Evolutionary conservation across 768 basidiomycete genomes (phyloP).

Genomic region (Hericium erinaceus): DNA sequence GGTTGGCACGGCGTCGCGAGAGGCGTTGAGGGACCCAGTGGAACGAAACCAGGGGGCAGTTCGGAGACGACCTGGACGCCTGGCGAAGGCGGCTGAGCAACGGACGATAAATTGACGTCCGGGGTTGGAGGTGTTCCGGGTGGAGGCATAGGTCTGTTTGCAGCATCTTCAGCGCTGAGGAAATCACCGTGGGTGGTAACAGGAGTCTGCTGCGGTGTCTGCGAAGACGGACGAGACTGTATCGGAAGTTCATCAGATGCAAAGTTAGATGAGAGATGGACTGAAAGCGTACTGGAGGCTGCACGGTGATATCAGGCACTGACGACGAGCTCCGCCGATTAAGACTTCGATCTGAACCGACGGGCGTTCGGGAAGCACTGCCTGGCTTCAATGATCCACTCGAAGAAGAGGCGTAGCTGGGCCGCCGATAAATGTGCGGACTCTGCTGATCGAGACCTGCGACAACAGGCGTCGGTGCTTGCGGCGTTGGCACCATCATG

Average conservation of each 20-base stretch:
- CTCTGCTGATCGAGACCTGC: not conserved
- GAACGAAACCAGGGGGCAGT: conserved; percentile 13
- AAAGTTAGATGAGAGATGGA: not conserved
- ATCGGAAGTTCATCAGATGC: not conserved
- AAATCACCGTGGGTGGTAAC: not conserved
- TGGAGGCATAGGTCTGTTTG: conserved; percentile 1
- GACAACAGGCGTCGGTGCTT: not conserved
- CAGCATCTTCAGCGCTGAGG: conserved; percentile 11
- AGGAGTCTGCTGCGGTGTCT: conserved; percentile 12
- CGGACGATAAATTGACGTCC: not conserved
- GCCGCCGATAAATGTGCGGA: conserved; percentile 7
- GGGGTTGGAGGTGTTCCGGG: conserved; percentile 1
- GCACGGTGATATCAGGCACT: conserved; percentile 5
- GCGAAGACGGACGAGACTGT: conserved; percentile 13
- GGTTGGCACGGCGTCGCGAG: not conserved
- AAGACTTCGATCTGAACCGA: conserved; percentile 5
- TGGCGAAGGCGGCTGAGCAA: not conserved
- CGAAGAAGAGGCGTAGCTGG: conserved; percentile 10
- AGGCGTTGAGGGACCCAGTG: conserved; percentile 1
- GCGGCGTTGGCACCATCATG: conserved; percentile 3
- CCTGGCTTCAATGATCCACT: conserved; percentile 5
- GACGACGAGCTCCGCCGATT: conserved; percentile 6
- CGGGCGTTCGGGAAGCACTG: conserved; percentile 3
- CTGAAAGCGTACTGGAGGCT: conserved; percentile 6
- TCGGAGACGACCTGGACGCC: conserved; percentile 4